phyloP scores from a whole-genome alignment of 1,139 yeast genomes.

The Sugiyamaella sp. region DNA sequence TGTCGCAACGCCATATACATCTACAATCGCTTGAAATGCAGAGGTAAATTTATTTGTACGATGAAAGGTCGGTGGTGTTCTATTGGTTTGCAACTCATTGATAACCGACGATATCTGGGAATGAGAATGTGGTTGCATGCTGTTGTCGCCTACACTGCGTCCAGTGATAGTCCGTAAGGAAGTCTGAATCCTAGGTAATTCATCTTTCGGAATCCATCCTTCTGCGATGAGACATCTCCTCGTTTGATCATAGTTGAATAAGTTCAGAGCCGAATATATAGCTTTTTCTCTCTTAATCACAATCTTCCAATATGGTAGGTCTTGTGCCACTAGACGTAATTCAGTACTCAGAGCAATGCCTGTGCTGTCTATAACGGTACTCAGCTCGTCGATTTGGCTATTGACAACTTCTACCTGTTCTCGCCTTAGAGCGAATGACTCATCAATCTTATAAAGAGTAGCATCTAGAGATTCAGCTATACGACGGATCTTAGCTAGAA shows the following conservation, averaged over 20 bases:
- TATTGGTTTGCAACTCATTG: slow-evolving; percentile 75
- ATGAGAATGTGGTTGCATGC: neutral
- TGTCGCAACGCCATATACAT: slow-evolving; percentile 92
- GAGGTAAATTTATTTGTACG: slow-evolving; percentile 87
- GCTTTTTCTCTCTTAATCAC: slow-evolving; percentile 69
- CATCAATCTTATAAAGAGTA: slow-evolving; percentile 65
- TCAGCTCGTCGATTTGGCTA: slow-evolving; percentile 62
- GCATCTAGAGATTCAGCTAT: slow-evolving; percentile 90
- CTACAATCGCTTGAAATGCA: slow-evolving; percentile 91
- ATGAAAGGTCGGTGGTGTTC: slow-evolving; percentile 93
- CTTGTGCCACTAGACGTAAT: slow-evolving; percentile 74
- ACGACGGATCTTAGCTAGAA: slow-evolving; percentile 66
- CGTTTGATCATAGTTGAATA: slow-evolving; percentile 81
- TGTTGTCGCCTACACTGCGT: slow-evolving; percentile 51
- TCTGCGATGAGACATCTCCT: slow-evolving; percentile 94
- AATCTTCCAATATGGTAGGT: slow-evolving; percentile 72
- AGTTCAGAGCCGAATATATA: slow-evolving; percentile 74
- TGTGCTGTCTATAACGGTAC: slow-evolving; percentile 71
- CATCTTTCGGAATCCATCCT: slow-evolving; percentile 86
- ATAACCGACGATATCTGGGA: slow-evolving; percentile 67
- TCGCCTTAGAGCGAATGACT: slow-evolving; percentile 57
- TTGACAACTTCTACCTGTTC: slow-evolving; percentile 62
- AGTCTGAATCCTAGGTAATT: slow-evolving; percentile 51
- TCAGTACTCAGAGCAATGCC: slow-evolving; percentile 73
- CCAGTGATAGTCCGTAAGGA: slow-evolving; percentile 62